Conservation (phyloP, 305 asterid genomes). For the Andrographis paniculata region DNA sequence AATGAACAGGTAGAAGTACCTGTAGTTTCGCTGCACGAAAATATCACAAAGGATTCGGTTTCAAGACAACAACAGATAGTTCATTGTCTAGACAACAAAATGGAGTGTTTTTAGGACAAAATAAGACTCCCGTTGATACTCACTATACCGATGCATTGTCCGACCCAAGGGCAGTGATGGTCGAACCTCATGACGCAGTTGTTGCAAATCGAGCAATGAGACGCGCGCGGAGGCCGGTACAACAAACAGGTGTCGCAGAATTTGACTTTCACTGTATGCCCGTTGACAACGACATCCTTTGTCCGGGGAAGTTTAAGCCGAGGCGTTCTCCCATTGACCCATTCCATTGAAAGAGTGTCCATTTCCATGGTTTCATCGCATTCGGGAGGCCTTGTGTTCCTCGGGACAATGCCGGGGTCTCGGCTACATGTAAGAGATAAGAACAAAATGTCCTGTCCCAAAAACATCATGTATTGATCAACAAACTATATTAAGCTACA, state of each 20-base stretch:
- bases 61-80: background rate
- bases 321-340: constrained; percentile 53
- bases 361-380: constrained; percentile 34
- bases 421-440: constrained; percentile 60
- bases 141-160: constrained; percentile 76
- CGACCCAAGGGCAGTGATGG: constrained; percentile 82
- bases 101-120: background rate
- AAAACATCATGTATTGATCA: no score
- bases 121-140: no score
- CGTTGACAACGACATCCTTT: constrained; percentile 50
- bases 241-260: constrained; percentile 64
- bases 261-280: constrained; percentile 58
- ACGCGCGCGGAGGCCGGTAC: constrained; percentile 76
- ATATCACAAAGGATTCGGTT: background rate
- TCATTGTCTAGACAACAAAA: no score
- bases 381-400: constrained; percentile 55
- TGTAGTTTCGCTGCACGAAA: constrained; percentile 65
- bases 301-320: constrained; percentile 52
- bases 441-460: constrained; percentile 58
- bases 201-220: constrained; percentile 74
- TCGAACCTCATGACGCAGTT: constrained; percentile 65
- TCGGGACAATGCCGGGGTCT: constrained; percentile 76
- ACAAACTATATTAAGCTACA: no score
- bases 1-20: constrained; percentile 67
- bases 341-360: constrained; percentile 59